These are phyloP conservation scores for Forsythia viridissima DNA, from an alignment of 257 asterid species.

Conservation along the genomic window DNA sequence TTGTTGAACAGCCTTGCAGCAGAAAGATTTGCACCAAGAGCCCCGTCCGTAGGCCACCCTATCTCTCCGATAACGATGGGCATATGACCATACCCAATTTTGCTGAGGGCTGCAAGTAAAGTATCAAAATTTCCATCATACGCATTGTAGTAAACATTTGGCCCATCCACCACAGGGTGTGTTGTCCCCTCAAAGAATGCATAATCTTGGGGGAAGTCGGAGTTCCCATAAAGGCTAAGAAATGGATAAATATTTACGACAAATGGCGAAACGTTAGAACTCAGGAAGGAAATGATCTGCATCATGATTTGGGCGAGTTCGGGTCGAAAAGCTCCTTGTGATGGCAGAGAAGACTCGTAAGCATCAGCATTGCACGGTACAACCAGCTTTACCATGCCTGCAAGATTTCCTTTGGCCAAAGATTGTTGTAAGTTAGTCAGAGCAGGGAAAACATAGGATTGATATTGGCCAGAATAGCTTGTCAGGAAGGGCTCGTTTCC, in stretches of 20 bases:
- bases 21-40: slow-evolving; percentile 62
- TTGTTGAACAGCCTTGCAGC: slow-evolving; percentile 89
- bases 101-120: slow-evolving; percentile 70
- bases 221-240: slow-evolving; percentile 77
- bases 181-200: slow-evolving; percentile 88
- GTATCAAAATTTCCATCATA: slow-evolving; percentile 95
- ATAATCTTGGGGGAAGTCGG: slow-evolving; percentile 93
- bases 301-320: slow-evolving; percentile 74
- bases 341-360: slow-evolving; percentile 78
- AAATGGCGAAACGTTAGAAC: slow-evolving; percentile 81
- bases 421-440: slow-evolving; percentile 73
- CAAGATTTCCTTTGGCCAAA: slow-evolving; percentile 68
- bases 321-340: slow-evolving; percentile 87
- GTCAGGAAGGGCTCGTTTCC: slow-evolving; percentile 93
- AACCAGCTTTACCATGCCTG: slow-evolving; percentile 67
- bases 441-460: slow-evolving; percentile 77
- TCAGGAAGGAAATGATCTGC: slow-evolving; percentile 77
- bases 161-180: slow-evolving; percentile 78
- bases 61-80: slow-evolving; percentile 85
- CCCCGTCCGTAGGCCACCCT: slow-evolving; percentile 96
- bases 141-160: slow-evolving; percentile 74
- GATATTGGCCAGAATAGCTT: slow-evolving; percentile 76
- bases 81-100: slow-evolving; percentile 79
- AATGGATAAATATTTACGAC: slow-evolving; percentile 89
- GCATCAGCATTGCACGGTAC: slow-evolving; percentile 99